These are phyloP conservation scores for Ochetophila trinervis DNA, from an alignment of 306 rosid genomes.

Conservation along the genomic window DNA sequence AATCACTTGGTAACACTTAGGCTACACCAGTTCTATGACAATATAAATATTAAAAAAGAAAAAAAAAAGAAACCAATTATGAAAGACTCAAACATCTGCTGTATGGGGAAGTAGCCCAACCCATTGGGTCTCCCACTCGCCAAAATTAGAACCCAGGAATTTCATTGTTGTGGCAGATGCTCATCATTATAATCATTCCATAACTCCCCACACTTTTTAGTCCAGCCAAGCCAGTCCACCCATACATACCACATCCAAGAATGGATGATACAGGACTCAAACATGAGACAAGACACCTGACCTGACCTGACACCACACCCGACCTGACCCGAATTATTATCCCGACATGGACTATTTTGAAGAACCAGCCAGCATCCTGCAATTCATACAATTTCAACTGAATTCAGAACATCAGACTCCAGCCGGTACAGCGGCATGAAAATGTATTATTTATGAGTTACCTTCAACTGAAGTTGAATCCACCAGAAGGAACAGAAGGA, in stretches of 20 bases:
- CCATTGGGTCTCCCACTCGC: slow-evolving; percentile 27
- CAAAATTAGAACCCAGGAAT: slow-evolving; percentile 27
- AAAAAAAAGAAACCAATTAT: neutral
- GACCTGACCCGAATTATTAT: slow-evolving; percentile 24
- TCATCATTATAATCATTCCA: slow-evolving; percentile 29
- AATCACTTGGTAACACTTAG: slow-evolving; percentile 24
- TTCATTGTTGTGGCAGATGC: slow-evolving; percentile 29
- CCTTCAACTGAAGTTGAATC: slow-evolving; percentile 86
- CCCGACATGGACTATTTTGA: slow-evolving; percentile 20
- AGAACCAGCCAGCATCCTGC: slow-evolving; percentile 35
- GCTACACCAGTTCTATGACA: slow-evolving; percentile 33
- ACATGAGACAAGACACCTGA: slow-evolving; percentile 32
- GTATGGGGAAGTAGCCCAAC: slow-evolving; percentile 22
- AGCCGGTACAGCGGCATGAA: neutral
- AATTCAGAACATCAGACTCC: slow-evolving; percentile 8
- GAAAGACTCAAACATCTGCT: slow-evolving; percentile 33
- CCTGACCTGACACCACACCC: slow-evolving; percentile 18
- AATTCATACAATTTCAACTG: slow-evolving; percentile 13
- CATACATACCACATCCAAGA: slow-evolving; percentile 29
- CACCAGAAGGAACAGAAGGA: slow-evolving; percentile 83
- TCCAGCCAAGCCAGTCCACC: slow-evolving; percentile 43
- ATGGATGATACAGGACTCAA: slow-evolving; percentile 33
- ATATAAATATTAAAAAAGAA: slow-evolving; percentile 10
- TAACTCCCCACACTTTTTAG: slow-evolving; percentile 29
- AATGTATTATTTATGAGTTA: slow-evolving; percentile 7